Conservation (phyloP, 1,139 yeast species). For the Blastobotrys malaysiensis region DNA sequence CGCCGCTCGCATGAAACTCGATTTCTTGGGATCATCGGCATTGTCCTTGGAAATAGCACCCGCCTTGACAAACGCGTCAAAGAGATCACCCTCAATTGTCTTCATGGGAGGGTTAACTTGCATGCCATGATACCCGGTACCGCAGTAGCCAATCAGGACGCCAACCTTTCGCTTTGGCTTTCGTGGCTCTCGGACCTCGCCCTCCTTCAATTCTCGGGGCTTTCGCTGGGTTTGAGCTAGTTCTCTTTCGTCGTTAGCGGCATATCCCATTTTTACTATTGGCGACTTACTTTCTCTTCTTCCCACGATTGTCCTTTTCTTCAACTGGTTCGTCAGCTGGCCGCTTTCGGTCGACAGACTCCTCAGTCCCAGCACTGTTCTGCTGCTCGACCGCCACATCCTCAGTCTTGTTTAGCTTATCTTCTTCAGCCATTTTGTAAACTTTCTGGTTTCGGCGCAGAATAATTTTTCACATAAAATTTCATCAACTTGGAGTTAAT, state of each 20-base stretch:
- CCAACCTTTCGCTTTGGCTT: conserved; percentile 87
- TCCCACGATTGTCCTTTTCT: conserved; percentile 4
- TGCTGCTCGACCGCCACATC: not conserved
- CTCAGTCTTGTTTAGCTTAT: not conserved
- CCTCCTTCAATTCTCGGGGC: conserved; percentile 22
- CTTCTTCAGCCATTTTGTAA: not conserved
- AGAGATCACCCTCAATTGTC: conserved; percentile 89
- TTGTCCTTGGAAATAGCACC: conserved; percentile 91
- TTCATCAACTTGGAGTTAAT: not conserved
- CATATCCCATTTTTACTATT: not conserved
- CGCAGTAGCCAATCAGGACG: conserved; percentile 91
- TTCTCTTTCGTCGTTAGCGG: conserved; percentile 8
- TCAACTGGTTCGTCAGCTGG: not conserved
- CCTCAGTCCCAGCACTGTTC: not conserved
- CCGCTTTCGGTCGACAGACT: conserved; percentile 3
- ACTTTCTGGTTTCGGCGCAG: not conserved
- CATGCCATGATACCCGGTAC: conserved; percentile 98
- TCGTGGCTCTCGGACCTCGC: conserved; percentile 42
- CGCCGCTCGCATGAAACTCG: conserved; percentile 92
- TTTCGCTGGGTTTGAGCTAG: conserved; percentile 10
- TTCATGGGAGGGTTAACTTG: conserved; percentile 86
- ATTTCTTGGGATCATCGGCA: conserved; percentile 83
- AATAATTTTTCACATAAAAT: not conserved
- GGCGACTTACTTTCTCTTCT: conserved; percentile 8
- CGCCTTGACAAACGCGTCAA: conserved; percentile 76